Conservation (phyloP, 2,329 filamentous ascomycete species). For the Exophiala aquamarina region DNA sequence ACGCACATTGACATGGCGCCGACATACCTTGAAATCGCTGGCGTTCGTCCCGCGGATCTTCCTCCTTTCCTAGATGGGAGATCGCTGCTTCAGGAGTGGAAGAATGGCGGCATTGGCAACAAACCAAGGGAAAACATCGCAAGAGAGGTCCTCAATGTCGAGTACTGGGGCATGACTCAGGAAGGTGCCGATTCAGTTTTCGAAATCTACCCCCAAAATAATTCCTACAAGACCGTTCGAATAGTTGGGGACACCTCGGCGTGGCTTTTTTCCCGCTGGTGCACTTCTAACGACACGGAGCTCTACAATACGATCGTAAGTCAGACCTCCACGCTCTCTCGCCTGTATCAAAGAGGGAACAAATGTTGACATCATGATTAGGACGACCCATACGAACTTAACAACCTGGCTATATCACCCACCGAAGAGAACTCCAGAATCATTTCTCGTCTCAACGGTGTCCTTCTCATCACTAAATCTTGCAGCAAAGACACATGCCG, state of each 20-base stretch:
- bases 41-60: constrained; percentile 17
- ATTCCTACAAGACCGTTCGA: constrained; percentile 33
- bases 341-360: background rate
- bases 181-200: constrained; percentile 24
- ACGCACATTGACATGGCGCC: constrained; percentile 32
- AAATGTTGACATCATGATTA: background rate
- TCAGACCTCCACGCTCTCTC: background rate
- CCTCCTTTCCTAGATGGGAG: constrained; percentile 33
- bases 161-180: constrained; percentile 18
- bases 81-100: constrained; percentile 34
- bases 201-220: constrained; percentile 14
- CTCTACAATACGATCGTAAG: constrained; percentile 33
- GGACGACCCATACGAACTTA: constrained; percentile 29
- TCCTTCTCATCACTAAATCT: constrained; percentile 2
- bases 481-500: constrained; percentile 3
- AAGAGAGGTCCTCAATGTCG: constrained; percentile 14
- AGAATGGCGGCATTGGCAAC: constrained; percentile 16
- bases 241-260: constrained; percentile 27
- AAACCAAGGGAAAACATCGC: constrained; percentile 6
- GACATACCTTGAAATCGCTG: constrained; percentile 33
- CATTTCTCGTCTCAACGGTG: constrained; percentile 7
- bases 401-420: constrained; percentile 19
- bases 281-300: constrained; percentile 32
- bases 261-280: constrained; percentile 33
- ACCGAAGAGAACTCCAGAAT: constrained; percentile 1